Evolutionary conservation across 2,329 filamentous ascomycete genomes (phyloP).

Genomic region (Scopulariopsis brevicaulis): DNA sequence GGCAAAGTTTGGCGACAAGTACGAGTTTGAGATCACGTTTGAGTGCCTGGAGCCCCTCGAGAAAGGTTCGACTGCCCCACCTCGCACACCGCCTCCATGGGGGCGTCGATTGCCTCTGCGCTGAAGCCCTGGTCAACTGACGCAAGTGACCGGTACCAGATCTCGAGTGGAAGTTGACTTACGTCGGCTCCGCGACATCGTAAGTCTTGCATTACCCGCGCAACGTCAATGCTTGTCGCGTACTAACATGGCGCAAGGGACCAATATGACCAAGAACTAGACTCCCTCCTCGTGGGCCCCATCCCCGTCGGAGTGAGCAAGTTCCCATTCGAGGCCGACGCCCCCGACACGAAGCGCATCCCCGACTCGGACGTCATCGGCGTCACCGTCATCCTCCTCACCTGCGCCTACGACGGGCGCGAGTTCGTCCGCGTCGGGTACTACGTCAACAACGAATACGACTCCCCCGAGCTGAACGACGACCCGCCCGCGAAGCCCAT

Average conservation of each 20-base stretch:
- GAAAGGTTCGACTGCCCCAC: constrained; percentile 51
- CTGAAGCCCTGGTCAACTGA: not conserved
- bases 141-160: constrained; percentile 40
- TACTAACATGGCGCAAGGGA: constrained; percentile 46
- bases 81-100: not conserved
- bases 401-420: constrained; percentile 89
- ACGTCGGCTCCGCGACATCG: constrained; percentile 96
- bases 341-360: constrained; percentile 82
- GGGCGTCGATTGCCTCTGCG: not conserved
- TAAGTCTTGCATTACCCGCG: constrained; percentile 34
- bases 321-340: constrained; percentile 92
- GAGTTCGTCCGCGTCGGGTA: constrained; percentile 98
- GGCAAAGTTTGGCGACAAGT: constrained; percentile 82
- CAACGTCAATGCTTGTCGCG: not conserved
- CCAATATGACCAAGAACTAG: constrained; percentile 96
- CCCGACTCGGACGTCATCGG: constrained; percentile 92
- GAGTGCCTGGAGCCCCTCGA: constrained; percentile 92
- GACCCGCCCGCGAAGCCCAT: constrained; percentile 88
- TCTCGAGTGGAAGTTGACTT: constrained; percentile 98
- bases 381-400: constrained; percentile 92
- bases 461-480: constrained; percentile 75
- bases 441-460: constrained; percentile 99
- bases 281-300: constrained; percentile 92
- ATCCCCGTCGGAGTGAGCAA: constrained; percentile 98
- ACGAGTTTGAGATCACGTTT: constrained; percentile 97